Evolutionary conservation across 2,329 filamentous ascomycete species (phyloP).

Genomic region (Cladophialophora exuberans): DNA sequence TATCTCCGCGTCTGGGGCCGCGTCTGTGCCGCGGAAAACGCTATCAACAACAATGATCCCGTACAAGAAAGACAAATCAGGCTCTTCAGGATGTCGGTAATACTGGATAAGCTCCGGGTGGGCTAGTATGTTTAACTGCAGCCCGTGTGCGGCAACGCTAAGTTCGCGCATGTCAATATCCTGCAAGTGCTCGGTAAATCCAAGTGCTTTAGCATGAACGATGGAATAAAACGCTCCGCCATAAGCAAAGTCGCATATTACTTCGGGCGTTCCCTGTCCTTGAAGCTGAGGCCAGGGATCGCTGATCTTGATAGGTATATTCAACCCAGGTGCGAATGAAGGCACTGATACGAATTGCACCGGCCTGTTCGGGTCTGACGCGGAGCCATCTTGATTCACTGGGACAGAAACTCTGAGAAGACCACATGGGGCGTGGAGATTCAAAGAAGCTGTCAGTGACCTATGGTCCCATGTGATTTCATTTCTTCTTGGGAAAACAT

Average conservation of each 20-base stretch:
- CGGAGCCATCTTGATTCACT: conserved; percentile 32
- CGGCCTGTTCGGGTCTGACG: conserved; percentile 43
- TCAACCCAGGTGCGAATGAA: conserved; percentile 43
- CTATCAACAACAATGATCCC: conserved; percentile 46
- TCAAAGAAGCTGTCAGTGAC: conserved; percentile 36
- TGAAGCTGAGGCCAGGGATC: conserved; percentile 45
- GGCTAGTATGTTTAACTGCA: conserved; percentile 39
- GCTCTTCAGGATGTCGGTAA: conserved; percentile 39
- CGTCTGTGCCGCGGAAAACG: background rate
- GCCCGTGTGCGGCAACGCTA: conserved; percentile 37
- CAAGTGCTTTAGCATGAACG: conserved; percentile 42
- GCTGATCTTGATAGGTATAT: conserved; percentile 37
- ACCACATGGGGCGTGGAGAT: conserved; percentile 52
- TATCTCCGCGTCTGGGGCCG: conserved; percentile 41
- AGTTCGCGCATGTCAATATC: conserved; percentile 38
- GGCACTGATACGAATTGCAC: conserved; percentile 49
- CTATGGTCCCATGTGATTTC: conserved; percentile 37
- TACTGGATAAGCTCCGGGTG: conserved; percentile 30
- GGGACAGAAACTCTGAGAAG: conserved; percentile 48
- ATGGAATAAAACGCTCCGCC: conserved; percentile 52
- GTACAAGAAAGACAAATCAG: conserved; percentile 44
- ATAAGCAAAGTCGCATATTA: conserved; percentile 40
- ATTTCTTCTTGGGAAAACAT: conserved; percentile 44
- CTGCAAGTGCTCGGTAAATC: conserved; percentile 38
- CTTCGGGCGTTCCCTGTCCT: background rate